Conservation (phyloP, 2,329 filamentous ascomycete genomes). For the Epichloe typhina region DNA sequence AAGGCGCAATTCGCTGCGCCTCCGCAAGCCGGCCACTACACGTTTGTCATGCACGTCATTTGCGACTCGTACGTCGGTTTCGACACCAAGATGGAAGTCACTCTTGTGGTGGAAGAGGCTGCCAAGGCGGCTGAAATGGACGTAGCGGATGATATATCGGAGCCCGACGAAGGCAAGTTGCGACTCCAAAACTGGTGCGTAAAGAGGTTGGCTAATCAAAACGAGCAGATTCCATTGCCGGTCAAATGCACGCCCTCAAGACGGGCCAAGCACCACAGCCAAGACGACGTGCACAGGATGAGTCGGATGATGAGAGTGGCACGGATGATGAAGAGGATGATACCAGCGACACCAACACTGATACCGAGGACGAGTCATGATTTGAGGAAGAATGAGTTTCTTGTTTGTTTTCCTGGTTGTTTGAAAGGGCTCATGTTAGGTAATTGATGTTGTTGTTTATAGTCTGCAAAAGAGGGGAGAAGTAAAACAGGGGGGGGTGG, state of each 20-base stretch:
- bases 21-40: constrained; percentile 82
- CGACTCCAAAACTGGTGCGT: neutral
- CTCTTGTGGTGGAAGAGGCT: constrained; percentile 76
- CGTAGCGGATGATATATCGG: constrained; percentile 89
- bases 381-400: neutral
- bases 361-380: constrained; percentile 49
- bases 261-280: constrained; percentile 50
- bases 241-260: constrained; percentile 82
- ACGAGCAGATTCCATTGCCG: constrained; percentile 67
- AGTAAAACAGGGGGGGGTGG: neutral
- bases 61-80: constrained; percentile 94
- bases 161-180: constrained; percentile 84
- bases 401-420: neutral
- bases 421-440: neutral
- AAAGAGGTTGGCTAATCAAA: neutral
- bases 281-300: constrained; percentile 40
- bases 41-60: constrained; percentile 84
- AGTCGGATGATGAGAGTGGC: constrained; percentile 70
- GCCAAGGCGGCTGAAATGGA: constrained; percentile 69
- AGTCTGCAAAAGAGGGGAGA: neutral
- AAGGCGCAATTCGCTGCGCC: constrained; percentile 96
- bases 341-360: constrained; percentile 55
- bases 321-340: constrained; percentile 54
- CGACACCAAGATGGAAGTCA: constrained; percentile 84
- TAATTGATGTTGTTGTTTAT: too few relatives aligned